These are phyloP conservation scores for Mycosphaerella sp. DNA, from an alignment of 2,329 filamentous ascomycete species.

Conservation along the genomic window DNA sequence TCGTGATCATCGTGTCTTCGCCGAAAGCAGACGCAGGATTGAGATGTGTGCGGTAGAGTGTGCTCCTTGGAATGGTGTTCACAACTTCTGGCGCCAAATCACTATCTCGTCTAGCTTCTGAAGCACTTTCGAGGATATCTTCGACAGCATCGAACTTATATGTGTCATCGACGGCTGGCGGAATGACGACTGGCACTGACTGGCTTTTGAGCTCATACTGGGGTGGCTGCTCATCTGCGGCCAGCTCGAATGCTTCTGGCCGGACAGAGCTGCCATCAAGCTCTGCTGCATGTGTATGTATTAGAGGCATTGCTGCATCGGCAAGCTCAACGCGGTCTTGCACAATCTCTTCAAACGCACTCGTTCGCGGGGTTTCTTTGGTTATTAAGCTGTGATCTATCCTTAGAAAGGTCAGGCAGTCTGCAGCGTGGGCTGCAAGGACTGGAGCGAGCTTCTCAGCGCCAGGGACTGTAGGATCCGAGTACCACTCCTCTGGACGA, in stretches of 20 bases:
- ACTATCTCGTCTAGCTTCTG: constrained; percentile 36
- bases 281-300: constrained; percentile 24
- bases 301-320: constrained; percentile 23
- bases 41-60: constrained; percentile 15
- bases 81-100: constrained; percentile 44
- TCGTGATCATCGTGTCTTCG: constrained; percentile 13
- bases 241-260: constrained; percentile 23
- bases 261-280: constrained; percentile 27
- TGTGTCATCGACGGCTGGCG: constrained; percentile 33
- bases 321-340: constrained; percentile 26
- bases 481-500: constrained; percentile 11
- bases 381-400: constrained; percentile 52
- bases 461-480: constrained; percentile 39
- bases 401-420: constrained; percentile 49
- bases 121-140: background rate
- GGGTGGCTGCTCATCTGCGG: constrained; percentile 25
- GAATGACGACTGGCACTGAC: constrained; percentile 31
- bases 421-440: constrained; percentile 42
- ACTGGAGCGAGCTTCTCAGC: constrained; percentile 51
- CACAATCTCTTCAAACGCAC: constrained; percentile 19
- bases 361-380: constrained; percentile 33
- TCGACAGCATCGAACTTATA: constrained; percentile 7
- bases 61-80: constrained; percentile 17
- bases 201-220: constrained; percentile 35
- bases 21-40: constrained; percentile 21